Percentiles rank a stretch among this genome's conserved stretches.
These are phyloP conservation scores for Hamigera avellanea DNA, from an alignment of 495 filamentous ascomycete genomes.

Conservation along the genomic window DNA sequence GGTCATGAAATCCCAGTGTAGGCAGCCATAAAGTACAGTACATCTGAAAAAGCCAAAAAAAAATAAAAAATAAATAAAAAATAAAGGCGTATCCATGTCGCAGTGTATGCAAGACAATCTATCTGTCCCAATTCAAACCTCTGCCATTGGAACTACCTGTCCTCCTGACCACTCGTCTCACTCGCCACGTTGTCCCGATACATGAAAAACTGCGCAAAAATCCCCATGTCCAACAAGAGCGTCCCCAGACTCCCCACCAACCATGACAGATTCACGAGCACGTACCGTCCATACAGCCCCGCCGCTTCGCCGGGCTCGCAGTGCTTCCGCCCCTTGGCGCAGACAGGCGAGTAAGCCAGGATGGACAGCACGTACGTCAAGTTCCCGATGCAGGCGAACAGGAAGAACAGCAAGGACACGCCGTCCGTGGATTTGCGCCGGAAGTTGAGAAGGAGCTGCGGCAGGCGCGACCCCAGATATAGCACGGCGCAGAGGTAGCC, in stretches of 20 bases:
- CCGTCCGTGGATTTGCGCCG: conserved; percentile 83
- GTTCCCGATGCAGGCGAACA: conserved; percentile 93
- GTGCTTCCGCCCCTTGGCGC: conserved; percentile 18
- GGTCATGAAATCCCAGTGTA: too few species aligned
- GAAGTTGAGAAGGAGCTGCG: conserved; percentile 84
- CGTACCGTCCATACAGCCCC: conserved; percentile 60
- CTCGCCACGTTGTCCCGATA: conserved; percentile 42
- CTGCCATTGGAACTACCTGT: too few species aligned
- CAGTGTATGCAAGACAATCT: too few species aligned
- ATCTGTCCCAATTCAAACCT: too few species aligned
- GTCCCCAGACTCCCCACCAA: conserved; percentile 82
- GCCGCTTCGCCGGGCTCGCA: conserved; percentile 45
- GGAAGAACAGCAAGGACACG: conserved; percentile 83
- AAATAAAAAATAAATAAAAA: too few species aligned
- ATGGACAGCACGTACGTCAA: conserved; percentile 88
- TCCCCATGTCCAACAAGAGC: conserved; percentile 65
- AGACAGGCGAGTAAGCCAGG: conserved; percentile 66
- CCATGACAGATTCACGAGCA: conserved; percentile 83
- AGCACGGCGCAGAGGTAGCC: conserved; percentile 76
- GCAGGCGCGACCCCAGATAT: conserved; percentile 79
- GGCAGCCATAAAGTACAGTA: too few species aligned
- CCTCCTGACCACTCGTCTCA: neutral
- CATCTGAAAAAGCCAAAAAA: too few species aligned
- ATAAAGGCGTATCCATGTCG: too few species aligned
- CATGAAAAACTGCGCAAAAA: conserved; percentile 88